These are phyloP conservation scores for Chenopodium suecicum DNA, from an alignment of 148 eudicot genomes.

Conservation along the genomic window DNA sequence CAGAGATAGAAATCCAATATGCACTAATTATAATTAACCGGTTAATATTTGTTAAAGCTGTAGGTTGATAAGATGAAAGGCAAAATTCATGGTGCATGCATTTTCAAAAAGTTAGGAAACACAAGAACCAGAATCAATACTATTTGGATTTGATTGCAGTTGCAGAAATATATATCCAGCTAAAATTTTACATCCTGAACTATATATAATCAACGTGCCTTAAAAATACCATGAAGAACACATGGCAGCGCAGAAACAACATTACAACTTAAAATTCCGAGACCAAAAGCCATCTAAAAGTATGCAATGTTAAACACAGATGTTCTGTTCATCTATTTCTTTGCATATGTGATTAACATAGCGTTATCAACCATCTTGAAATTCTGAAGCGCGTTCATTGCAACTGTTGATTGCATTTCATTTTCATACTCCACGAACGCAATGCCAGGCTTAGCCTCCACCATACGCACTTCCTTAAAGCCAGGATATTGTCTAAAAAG, in stretches of 20 bases:
- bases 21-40: not conserved
- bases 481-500: slow-evolving; percentile 78
- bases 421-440: slow-evolving; percentile 88
- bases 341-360: slow-evolving; percentile 86
- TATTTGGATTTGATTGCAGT: slow-evolving; percentile 7
- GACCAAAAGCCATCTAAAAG: not conserved
- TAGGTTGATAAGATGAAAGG: not conserved
- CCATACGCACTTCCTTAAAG: slow-evolving; percentile 94
- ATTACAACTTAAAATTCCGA: not conserved
- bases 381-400: slow-evolving; percentile 81
- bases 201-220: slow-evolving; percentile 11
- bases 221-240: not conserved
- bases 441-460: slow-evolving; percentile 94
- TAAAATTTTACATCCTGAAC: slow-evolving; percentile 17
- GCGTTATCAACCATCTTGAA: slow-evolving; percentile 69
- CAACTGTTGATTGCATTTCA: slow-evolving; percentile 75
- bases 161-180: not conserved
- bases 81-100: not conserved
- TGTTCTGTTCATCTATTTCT: slow-evolving; percentile 57
- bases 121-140: not conserved
- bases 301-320: not conserved
- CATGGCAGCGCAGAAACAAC: slow-evolving; percentile 3
- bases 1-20: not conserved
- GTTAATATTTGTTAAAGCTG: not conserved
- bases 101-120: not conserved